A percentile compares a stretch with the other conserved stretches of the same genome.
phyloP scores from a whole-genome alignment of 257 asterid species.

The Coffea canephora region DNA sequence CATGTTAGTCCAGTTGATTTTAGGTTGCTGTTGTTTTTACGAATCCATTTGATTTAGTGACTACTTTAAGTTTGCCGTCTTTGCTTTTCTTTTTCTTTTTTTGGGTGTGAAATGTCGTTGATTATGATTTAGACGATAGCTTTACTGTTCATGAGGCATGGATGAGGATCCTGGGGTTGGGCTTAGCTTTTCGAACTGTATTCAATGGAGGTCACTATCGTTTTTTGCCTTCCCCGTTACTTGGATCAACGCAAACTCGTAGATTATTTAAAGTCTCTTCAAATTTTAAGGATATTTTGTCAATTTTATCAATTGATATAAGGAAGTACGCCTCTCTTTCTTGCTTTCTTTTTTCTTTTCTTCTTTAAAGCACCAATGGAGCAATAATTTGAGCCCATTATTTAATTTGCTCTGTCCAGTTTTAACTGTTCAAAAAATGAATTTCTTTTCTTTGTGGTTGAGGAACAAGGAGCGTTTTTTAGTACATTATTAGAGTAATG shows the following conservation, averaged over 20 bases:
- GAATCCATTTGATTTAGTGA: too few species aligned
- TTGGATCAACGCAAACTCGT: not conserved
- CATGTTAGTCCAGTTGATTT: not conserved
- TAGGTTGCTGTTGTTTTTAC: too few species aligned
- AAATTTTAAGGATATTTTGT: not conserved
- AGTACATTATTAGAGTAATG: not conserved
- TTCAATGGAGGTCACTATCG: not conserved
- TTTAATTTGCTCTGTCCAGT: not conserved
- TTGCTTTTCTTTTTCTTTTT: not conserved
- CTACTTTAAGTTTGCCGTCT: not conserved
- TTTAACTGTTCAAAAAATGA: not conserved
- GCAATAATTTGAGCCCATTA: too few species aligned
- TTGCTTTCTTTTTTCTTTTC: too few species aligned
- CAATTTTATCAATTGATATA: not conserved
- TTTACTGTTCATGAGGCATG: not conserved
- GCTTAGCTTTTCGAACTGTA: not conserved
- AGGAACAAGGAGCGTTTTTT: too few species aligned
- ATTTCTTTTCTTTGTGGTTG: not conserved
- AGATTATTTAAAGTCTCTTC: not conserved
- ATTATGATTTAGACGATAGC: not conserved
- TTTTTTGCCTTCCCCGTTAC: not conserved
- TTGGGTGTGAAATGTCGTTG: not conserved
- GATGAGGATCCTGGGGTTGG: too few species aligned
- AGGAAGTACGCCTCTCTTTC: not conserved
- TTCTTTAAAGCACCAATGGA: not conserved